phyloP scores from a whole-genome alignment of 257 asterid species.

The Leonotis leonurus region DNA sequence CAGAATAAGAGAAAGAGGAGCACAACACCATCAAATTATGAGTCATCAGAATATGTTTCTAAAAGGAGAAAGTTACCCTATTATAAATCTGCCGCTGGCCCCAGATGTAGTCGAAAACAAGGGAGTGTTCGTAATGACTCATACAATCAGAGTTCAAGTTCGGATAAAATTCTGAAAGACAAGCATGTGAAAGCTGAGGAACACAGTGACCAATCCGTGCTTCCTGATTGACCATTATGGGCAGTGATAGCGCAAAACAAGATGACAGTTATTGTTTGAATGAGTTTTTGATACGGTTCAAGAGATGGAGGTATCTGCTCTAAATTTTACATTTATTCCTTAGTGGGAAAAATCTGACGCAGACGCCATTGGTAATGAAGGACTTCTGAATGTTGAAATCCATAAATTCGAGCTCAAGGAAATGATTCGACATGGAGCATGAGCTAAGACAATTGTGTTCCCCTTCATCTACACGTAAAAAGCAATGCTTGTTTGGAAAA shows the following conservation, averaged over 20 bases:
- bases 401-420: neutral
- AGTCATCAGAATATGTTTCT: constrained; percentile 10
- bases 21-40: constrained; percentile 2
- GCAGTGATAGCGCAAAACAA: neutral
- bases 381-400: neutral
- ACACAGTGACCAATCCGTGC: neutral
- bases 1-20: constrained; percentile 15
- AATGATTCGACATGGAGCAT: neutral
- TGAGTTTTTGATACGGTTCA: neutral
- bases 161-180: constrained; percentile 3
- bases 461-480: neutral
- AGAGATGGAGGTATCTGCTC: neutral
- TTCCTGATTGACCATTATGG: constrained; percentile 21
- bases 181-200: constrained; percentile 7
- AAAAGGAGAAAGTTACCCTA: constrained; percentile 16
- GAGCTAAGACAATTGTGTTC: neutral
- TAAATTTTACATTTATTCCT: neutral
- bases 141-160: neutral
- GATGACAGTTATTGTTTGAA: neutral
- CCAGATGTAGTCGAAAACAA: neutral
- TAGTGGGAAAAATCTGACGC: neutral
- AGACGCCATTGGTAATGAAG: neutral
- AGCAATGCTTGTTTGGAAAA: neutral
- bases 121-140: neutral
- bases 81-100: neutral